Evolutionary conservation across 1,284 basidiomycete species (phyloP).

Genomic region (Pisolithus thermaeus): DNA sequence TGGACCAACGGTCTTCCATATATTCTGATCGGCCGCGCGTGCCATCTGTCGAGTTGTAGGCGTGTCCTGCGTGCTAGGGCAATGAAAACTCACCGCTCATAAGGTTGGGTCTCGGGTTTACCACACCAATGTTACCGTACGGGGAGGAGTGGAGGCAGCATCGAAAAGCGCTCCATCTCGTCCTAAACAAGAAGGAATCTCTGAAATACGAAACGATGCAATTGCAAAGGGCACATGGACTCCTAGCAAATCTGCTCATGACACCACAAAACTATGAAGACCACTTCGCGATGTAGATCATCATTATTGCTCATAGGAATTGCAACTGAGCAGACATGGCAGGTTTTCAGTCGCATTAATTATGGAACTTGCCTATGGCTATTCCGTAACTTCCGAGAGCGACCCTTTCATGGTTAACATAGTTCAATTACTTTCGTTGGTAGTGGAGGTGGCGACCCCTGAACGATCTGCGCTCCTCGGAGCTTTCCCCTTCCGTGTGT

Average conservation of each 20-base stretch:
- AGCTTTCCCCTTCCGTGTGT: constrained; percentile 19
- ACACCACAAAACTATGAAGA: neutral
- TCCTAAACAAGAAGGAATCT: neutral
- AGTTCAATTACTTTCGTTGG: neutral
- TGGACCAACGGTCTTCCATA: constrained; percentile 25
- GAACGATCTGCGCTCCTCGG: constrained; percentile 17
- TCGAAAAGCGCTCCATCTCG: neutral
- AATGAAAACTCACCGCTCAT: neutral
- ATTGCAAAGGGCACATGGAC: neutral
- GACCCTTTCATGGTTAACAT: constrained; percentile 15
- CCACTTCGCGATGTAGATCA: neutral
- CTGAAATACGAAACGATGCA: neutral
- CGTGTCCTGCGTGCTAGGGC: neutral
- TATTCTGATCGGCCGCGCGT: constrained; percentile 25
- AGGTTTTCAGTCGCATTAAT: neutral
- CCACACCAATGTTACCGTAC: neutral
- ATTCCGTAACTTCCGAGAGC: constrained; percentile 10
- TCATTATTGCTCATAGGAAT: too few relatives aligned
- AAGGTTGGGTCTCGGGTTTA: neutral
- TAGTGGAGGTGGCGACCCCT: constrained; percentile 12
- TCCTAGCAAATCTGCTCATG: neutral
- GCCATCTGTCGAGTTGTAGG: constrained; percentile 22
- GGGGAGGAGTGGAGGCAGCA: neutral
- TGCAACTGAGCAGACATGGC: neutral
- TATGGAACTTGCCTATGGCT: constrained; percentile 9